Base-by-base conservation (phyloP, 164 flowering plant species). In the Tetrastigma voinierianum region DNA sequence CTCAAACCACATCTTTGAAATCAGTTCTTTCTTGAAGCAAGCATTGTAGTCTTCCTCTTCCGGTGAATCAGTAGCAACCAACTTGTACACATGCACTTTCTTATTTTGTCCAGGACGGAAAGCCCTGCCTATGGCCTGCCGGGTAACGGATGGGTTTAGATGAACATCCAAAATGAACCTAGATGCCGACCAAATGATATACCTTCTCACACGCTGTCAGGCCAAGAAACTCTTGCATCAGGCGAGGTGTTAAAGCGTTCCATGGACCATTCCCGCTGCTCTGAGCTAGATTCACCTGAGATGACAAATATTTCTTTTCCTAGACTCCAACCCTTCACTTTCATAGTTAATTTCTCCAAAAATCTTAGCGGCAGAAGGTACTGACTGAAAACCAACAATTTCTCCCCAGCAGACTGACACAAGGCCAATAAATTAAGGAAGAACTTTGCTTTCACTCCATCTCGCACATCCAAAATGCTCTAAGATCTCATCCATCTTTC, bases 121-220 rank as follows among this genome's bases (percentile, higher is more conserved):
- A 20, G 97, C 97, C 53, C 96, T 96, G 16, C 96, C 96, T 43
- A 92, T 81, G 58, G 93, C 91, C 72, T 90, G 93, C 3, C 96
- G 86, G 40, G 93, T 87, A 4, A 95, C 96, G 0, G 98, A 91
- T 1, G 98, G 97, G 57, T 94, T 91, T 32, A 90, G 74, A 75
- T 84, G 93, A 6, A 94, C 90, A 80, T 94, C 98, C 63, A 91
- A 59, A 51, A 94, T 81, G 47, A 11, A 94, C 68, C 96, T 82
- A 1, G 97, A 91, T 51, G 97, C 97, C n/a, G n/a, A n/a, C 98
- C 98, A 8, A 94, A 74, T 13, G 98, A 94, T 11, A 94, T 94
- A 2, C 98, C 97, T 67, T 94, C 98, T 96, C 98, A 64, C 98
- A 94, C 7, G 97, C 97, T 70, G 86, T 91, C 1, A 96, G 91